Base-by-base conservation (phyloP, 768 basidiomycete species). In the Rhizopogon salebrosus region DNA sequence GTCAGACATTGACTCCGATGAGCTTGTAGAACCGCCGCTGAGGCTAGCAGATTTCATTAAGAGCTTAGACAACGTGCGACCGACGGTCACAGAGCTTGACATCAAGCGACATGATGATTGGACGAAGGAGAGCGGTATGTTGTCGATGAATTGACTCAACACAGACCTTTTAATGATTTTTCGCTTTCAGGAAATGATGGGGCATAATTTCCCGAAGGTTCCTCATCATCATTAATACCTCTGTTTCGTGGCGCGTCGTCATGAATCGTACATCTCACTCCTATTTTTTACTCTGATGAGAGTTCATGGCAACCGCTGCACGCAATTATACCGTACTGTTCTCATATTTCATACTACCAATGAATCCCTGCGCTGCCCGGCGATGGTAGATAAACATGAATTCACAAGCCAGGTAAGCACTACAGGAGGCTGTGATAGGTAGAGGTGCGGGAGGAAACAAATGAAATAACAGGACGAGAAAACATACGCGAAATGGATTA, bases 51-150 rank as follows among this genome's bases (percentile, higher is more conserved):
- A 97, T 66, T 98, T 98, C 64, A 61, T 95, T 64, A 87, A 86
- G 62, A 85, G 88, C 24, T 70, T 98, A 49, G 78, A 81, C 49
- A 84, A 76, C 43, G 89, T 87, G 18, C 79, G 89, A 58, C 93
- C 93, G 27, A 98, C 94, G 0, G 95, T 98, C 20, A 88, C 86
- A 3, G 83, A 84, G 54, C 80, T 85, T 4, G 95, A 98, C 73
- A 93, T 98, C 56, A 82, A 79, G 72, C 77, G 75, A 55, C 89
- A 93, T 61, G 85, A 89, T 0, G 77, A 87, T 18, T 92, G 91
- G 91, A 93, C 91, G 48, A 80, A 72, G 60, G 89, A 92, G 64
- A 87, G 86, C 57, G 90, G 90, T 85, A 59, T 60, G 85, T 70
- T 51, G 22, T 16, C 13, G n/a, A 23, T 34, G 31, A 16, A 46